Percentiles rank a stretch among this genome's conserved stretches.
Conservation (phyloP, 169 alveolate genomes). For the Babesia caballi region DNA sequence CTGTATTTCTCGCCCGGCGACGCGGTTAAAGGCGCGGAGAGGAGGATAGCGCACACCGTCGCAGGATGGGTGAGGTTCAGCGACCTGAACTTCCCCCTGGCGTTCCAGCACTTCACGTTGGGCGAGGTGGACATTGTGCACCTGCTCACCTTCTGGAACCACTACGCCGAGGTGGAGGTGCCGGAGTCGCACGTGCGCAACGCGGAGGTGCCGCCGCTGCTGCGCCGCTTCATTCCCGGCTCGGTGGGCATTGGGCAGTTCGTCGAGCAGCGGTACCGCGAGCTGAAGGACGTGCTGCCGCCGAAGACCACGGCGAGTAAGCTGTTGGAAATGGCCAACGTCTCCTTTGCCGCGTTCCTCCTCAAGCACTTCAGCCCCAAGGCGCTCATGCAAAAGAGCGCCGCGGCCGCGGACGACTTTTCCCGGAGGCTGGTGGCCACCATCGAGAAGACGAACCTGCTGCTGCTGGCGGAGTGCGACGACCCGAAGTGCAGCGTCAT, state of each 20-base stretch:
- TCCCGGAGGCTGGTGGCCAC: constrained; percentile 9
- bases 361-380: constrained; percentile 18
- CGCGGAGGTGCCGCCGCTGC: constrained; percentile 22
- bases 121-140: constrained; percentile 57
- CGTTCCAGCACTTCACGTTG: constrained; percentile 60
- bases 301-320: neutral
- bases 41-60: constrained; percentile 43
- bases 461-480: constrained; percentile 63
- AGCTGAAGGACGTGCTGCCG: neutral
- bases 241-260: constrained; percentile 24
- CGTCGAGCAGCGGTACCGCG: constrained; percentile 2
- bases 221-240: constrained; percentile 30
- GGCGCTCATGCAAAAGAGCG: constrained; percentile 3
- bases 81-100: constrained; percentile 49
- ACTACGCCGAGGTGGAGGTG: constrained; percentile 17
- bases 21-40: constrained; percentile 17
- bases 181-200: constrained; percentile 45
- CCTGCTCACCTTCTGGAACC: constrained; percentile 48
- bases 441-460: constrained; percentile 30
- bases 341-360: constrained; percentile 45
- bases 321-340: constrained; percentile 51
- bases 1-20: constrained; percentile 43
- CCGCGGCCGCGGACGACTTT: neutral
- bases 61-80: constrained; percentile 62
- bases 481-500: constrained; percentile 50